Base-by-base conservation (phyloP, 1,284 basidiomycete genomes). In the Volvariella surrecta region DNA sequence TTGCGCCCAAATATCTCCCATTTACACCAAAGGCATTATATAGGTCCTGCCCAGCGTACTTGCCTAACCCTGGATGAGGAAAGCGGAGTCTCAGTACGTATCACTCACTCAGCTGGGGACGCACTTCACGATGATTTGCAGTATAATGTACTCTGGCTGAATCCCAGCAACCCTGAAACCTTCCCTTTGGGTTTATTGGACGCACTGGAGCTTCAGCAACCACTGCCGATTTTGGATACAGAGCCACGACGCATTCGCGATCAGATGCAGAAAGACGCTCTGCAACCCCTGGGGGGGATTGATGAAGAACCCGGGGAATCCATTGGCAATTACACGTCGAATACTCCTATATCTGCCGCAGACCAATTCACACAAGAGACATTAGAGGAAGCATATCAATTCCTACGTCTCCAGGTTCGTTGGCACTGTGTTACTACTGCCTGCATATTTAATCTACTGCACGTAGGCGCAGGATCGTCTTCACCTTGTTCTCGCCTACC, bases 111-210 rank as follows among this genome's bases (percentile, higher is more conserved):
- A 15, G 11, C 31, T 6, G 20, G 20, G 21, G 20, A 38, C n/a
- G 20, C 17, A 37, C 34, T 47, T 42, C 34, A 20, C 28, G 24
- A 45, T 32, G 39, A 37, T 35, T 35, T 6, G 8, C 39, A 89
- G 87, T 88, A 88, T 61, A 89, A 89, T 55, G 73, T 84, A 20
- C 64, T 89, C 21, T 86, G 82, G 76, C 66, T 90, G 39, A 74
- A 88, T 55, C 79, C 83, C 2, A 65, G 68, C 44, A 71, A 79
- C 52, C 61, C 66, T 4, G 73, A 79, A 24, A 67, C 81, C 15
- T 79, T 89, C 53, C 86, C 87, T 16, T 57, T 68, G 15, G 78
- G 74, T 9, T 61, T 90, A 32, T 57, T 78, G 44, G 76, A 84
- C 19, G 72, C 72, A 1, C 56, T 89, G 39, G 61, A 65, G 38